Evolutionary conservation across 345 rosid genomes (phyloP).

Genomic region (Moricandia moricandioides): DNA sequence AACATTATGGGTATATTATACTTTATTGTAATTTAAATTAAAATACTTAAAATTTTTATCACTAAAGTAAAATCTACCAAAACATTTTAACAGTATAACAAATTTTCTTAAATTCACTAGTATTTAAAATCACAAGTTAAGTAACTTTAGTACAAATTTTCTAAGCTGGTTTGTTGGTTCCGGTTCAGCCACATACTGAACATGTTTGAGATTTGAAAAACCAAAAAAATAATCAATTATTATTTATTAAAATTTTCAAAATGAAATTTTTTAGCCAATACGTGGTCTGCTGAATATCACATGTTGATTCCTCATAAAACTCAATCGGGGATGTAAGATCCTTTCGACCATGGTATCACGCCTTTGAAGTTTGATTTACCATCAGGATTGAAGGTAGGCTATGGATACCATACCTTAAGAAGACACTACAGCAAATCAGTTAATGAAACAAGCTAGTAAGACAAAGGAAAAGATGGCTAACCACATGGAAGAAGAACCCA

Average conservation of each 20-base stretch:
- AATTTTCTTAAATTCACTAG: too few relatives aligned
- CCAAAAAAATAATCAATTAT: not conserved
- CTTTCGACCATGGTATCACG: conserved; percentile 58
- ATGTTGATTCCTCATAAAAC: conserved; percentile 72
- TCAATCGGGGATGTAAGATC: conserved; percentile 53
- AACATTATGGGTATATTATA: too few relatives aligned
- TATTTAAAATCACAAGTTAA: too few relatives aligned
- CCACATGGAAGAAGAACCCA: not conserved
- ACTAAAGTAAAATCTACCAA: too few relatives aligned
- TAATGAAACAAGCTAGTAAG: not conserved
- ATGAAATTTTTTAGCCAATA: not conserved
- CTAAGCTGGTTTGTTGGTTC: conserved; percentile 25
- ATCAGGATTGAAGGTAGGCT: conserved; percentile 19
- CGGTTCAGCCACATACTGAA: conserved; percentile 46
- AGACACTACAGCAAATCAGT: conserved; percentile 48
- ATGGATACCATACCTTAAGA: conserved; percentile 82
- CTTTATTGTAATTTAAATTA: too few relatives aligned
- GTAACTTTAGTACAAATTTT: too few relatives aligned
- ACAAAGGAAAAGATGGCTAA: not conserved
- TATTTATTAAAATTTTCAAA: not conserved
- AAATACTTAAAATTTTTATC: too few relatives aligned
- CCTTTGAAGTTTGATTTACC: conserved; percentile 59
- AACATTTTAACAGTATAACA: too few relatives aligned
- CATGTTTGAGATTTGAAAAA: conserved; percentile 39
- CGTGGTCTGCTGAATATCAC: conserved; percentile 31